Conservation (phyloP, 1,139 yeast species). For the Nadsonia commutata region DNA sequence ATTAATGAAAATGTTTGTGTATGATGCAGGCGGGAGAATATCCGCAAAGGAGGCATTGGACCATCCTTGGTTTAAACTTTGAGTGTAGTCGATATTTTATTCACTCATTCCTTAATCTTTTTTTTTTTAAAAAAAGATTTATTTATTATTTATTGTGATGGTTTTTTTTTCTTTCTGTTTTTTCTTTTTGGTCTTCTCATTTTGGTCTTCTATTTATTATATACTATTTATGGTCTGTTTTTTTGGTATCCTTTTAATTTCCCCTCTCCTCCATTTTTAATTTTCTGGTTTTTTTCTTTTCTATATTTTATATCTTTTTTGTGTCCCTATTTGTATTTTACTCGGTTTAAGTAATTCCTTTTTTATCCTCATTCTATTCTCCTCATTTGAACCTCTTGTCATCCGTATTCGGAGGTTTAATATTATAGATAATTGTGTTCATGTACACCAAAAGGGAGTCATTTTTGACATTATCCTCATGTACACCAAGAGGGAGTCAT, state of each 20-base stretch:
- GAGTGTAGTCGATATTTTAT: conserved; percentile 13
- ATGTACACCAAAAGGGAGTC: too few species aligned
- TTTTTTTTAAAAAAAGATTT: conserved; percentile 14
- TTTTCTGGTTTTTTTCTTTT: not conserved
- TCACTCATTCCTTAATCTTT: conserved; percentile 15
- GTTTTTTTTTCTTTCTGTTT: conserved; percentile 18
- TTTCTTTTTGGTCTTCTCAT: conserved; percentile 9
- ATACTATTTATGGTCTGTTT: not conserved
- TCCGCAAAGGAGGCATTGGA: conserved; percentile 82
- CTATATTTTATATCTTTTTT: too few species aligned
- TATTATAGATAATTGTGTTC: too few species aligned
- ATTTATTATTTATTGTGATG: conserved; percentile 5
- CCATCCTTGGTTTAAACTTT: conserved; percentile 42
- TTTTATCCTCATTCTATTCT: too few species aligned
- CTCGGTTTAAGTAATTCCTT: too few species aligned
- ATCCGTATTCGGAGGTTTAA: too few species aligned
- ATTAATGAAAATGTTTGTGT: conserved; percentile 77
- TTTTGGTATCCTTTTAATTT: not conserved
- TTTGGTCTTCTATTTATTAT: not conserved
- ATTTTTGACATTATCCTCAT: too few species aligned
- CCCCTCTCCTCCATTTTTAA: not conserved
- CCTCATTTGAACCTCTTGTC: too few species aligned
- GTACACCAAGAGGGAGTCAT: too few species aligned
- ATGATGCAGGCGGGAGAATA: conserved; percentile 87
- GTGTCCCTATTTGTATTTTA: too few species aligned